Evolutionary conservation across 1,139 yeast genomes (phyloP).

Genomic region (Diutina siamensis): DNA sequence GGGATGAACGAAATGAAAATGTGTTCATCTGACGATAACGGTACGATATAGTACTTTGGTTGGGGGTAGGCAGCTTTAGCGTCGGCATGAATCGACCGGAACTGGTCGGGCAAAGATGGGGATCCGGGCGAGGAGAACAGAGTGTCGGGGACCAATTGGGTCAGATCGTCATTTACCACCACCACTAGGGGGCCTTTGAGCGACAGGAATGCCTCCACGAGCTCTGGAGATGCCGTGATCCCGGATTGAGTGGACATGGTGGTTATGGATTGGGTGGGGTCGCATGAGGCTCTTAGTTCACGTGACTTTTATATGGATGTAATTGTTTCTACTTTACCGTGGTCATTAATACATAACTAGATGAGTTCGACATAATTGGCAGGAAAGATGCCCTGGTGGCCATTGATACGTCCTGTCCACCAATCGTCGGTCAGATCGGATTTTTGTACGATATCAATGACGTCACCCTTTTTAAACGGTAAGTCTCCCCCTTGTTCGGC

Average conservation of each 20-base stretch:
- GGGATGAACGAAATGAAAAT: constrained; percentile 80
- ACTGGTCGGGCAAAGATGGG: constrained; percentile 8
- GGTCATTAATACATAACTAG: constrained; percentile 12
- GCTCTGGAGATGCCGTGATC: constrained; percentile 39
- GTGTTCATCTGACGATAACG: constrained; percentile 16
- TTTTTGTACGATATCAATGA: constrained; percentile 76
- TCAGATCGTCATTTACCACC: constrained; percentile 33
- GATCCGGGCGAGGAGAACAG: constrained; percentile 17
- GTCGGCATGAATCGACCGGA: constrained; percentile 8
- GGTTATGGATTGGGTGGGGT: not conserved
- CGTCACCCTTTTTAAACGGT: constrained; percentile 89
- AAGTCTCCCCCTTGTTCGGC: constrained; percentile 91
- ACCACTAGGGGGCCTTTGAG: constrained; percentile 20
- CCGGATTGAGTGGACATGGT: constrained; percentile 66
- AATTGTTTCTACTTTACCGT: not conserved
- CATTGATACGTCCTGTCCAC: constrained; percentile 94
- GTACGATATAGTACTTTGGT: constrained; percentile 46
- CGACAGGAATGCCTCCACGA: constrained; percentile 22
- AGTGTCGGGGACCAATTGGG: constrained; percentile 31
- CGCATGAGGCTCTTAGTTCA: not conserved
- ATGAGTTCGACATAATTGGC: constrained; percentile 90
- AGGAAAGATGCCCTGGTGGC: constrained; percentile 85
- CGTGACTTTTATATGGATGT: not conserved
- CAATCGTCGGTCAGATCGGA: constrained; percentile 87
- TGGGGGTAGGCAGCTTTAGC: constrained; percentile 18